Evolutionary conservation across 2,329 filamentous ascomycete genomes (phyloP), one percentile per base, ranked within the genome.

Genomic region (Pseudocercospora musae): DNA sequence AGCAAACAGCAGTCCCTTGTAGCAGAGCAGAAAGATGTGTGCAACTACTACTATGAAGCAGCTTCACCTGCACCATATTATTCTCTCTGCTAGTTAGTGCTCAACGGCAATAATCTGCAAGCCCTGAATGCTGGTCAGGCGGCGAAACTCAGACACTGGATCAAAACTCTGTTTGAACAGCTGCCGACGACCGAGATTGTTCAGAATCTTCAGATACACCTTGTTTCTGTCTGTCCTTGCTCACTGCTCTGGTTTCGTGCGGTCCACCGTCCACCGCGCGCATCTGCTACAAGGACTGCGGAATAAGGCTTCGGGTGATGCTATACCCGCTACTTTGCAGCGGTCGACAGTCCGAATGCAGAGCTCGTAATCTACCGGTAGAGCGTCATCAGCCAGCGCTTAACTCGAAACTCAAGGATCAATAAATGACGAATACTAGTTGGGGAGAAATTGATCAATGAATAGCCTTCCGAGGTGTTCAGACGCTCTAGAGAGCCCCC

Each of bases 281-380:
- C 29, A 18, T 21, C n/a, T 37, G 49, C 25, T n/a, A 29, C 48
- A 52, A 25, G 48, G 48, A 25, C 49, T 29, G 21, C 49, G 25
- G 25, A 52, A 52, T n/a, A 52, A 52, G 49, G 49, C 49, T 52
- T 18, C 27, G 49, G 49, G 49, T 27, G 49, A 48, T 48, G 44
- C 44, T 48, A 48, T 48, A 21, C 44, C 44, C 44, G 44, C 44
- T 48, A 48, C 21, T 48, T 48, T n/a, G 48, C 48, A 25, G 48
- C 48, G 48, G 48, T 29, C 48, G 25, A 29, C 40, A 23, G 52
- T 54, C 27, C 29, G 18, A 54, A 54, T 21, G 8, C 52, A 54
- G 52, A 18, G 21, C 18, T 40, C 27, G 52, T 18, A 54, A 54
- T 54, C 29, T 54, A 40, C 20, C 18, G 27, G 11, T 13, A 40